These are phyloP conservation scores for Eucalyptus cloeziana DNA, from an alignment of 345 rosid genomes.

Conservation along the genomic window DNA sequence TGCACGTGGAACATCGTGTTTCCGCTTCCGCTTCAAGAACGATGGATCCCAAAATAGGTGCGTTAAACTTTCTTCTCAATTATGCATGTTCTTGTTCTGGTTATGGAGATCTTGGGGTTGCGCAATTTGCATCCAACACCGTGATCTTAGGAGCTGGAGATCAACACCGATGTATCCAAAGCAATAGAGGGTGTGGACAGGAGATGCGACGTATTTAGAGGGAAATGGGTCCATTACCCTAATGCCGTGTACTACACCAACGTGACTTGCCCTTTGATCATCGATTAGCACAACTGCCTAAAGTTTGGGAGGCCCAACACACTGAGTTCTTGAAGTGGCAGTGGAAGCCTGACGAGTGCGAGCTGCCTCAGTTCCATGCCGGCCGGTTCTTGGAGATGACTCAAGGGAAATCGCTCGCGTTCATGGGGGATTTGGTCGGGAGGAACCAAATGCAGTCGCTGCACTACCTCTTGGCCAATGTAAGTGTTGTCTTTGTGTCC, in stretches of 20 bases:
- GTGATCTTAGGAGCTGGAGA: background rate
- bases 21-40: too few relatives aligned
- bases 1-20: too few relatives aligned
- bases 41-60: too few relatives aligned
- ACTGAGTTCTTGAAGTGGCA: slow-evolving; percentile 33
- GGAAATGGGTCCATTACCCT: slow-evolving; percentile 18
- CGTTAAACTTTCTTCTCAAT: too few relatives aligned
- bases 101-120: too few relatives aligned
- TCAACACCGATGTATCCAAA: background rate
- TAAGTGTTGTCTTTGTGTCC: background rate
- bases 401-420: slow-evolving; percentile 24
- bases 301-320: slow-evolving; percentile 36
- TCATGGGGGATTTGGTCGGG: slow-evolving; percentile 36
- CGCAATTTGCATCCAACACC: background rate
- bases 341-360: slow-evolving; percentile 35
- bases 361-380: slow-evolving; percentile 15
- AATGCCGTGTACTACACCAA: slow-evolving; percentile 18
- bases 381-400: slow-evolving; percentile 17
- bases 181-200: background rate
- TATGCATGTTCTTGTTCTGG: too few relatives aligned
- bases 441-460: slow-evolving; percentile 38
- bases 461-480: slow-evolving; percentile 18
- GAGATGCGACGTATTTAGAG: slow-evolving; percentile 20
- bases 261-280: slow-evolving; percentile 16
- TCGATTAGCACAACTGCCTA: slow-evolving; percentile 35